These are phyloP conservation scores for Rubroshorea leprosula DNA, from an alignment of 345 rosid species.

Conservation along the genomic window DNA sequence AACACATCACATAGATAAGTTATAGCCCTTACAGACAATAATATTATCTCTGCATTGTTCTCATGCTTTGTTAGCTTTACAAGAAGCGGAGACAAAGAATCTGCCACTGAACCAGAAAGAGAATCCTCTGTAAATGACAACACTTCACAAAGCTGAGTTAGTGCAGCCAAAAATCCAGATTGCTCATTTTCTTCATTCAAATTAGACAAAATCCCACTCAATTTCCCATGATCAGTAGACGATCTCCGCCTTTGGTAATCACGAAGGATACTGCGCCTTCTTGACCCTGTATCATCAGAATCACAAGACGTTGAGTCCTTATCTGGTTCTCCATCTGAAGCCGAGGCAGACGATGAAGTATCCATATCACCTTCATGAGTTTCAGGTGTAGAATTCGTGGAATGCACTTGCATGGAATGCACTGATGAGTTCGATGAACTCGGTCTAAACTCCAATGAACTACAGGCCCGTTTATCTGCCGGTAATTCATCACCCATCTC, in stretches of 20 bases:
- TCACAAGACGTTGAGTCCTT: conserved; percentile 73
- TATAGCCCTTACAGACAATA: conserved; percentile 76
- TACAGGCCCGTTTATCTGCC: conserved; percentile 93
- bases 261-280: conserved; percentile 45
- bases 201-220: conserved; percentile 46
- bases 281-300: conserved; percentile 62
- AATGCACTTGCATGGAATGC: conserved; percentile 51
- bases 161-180: conserved; percentile 53
- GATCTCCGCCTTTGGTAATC: conserved; percentile 63
- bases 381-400: conserved; percentile 38
- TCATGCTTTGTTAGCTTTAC: conserved; percentile 63
- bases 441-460: conserved; percentile 69
- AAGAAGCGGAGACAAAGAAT: conserved; percentile 67
- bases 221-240: conserved; percentile 56
- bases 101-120: conserved; percentile 55
- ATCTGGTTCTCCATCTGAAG: conserved; percentile 73
- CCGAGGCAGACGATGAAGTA: conserved; percentile 81
- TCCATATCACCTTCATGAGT: conserved; percentile 67
- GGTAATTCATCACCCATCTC: conserved; percentile 73
- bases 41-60: conserved; percentile 60
- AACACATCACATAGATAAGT: conserved; percentile 88
- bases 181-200: conserved; percentile 55
- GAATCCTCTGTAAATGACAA: conserved; percentile 85
- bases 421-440: conserved; percentile 62
- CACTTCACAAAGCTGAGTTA: conserved; percentile 85